A percentile compares a stretch with the other conserved stretches of the same genome.
Conservation (phyloP, 345 rosid species). For the Alliaria petiolata region DNA sequence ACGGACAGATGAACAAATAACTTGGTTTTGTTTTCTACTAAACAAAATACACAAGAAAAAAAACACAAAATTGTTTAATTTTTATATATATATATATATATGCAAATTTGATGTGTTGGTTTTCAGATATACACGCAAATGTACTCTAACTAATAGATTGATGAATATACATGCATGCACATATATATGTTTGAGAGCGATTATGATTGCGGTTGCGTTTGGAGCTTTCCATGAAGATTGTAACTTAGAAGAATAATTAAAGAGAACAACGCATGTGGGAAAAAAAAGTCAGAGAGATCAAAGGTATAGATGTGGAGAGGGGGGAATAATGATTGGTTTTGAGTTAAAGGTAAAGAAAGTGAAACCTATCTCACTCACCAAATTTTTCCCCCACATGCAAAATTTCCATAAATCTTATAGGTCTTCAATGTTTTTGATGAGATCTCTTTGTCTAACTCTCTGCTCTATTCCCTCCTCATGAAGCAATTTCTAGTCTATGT, state of each 20-base stretch:
- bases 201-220: neutral
- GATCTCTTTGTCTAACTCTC: constrained; percentile 7
- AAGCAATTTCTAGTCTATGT: constrained; percentile 25
- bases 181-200: neutral
- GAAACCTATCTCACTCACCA: constrained; percentile 13
- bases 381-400: constrained; percentile 24
- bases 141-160: too few species aligned
- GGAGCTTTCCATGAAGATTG: neutral
- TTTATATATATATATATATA: neutral
- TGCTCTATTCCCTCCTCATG: constrained; percentile 27
- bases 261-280: constrained; percentile 12
- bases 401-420: too few species aligned
- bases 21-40: too few species aligned
- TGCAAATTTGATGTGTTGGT: neutral
- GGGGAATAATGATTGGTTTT: constrained; percentile 26
- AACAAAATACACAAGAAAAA: neutral
- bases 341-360: constrained; percentile 22
- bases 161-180: neutral
- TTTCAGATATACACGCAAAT: too few species aligned
- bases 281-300: constrained; percentile 4
- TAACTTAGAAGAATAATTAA: neutral
- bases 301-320: constrained; percentile 19
- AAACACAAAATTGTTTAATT: neutral
- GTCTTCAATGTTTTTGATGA: constrained; percentile 14
- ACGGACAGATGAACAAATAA: neutral